Conservation (phyloP, 768 basidiomycete genomes). For the Trichaptum fuscoviolaceum region DNA sequence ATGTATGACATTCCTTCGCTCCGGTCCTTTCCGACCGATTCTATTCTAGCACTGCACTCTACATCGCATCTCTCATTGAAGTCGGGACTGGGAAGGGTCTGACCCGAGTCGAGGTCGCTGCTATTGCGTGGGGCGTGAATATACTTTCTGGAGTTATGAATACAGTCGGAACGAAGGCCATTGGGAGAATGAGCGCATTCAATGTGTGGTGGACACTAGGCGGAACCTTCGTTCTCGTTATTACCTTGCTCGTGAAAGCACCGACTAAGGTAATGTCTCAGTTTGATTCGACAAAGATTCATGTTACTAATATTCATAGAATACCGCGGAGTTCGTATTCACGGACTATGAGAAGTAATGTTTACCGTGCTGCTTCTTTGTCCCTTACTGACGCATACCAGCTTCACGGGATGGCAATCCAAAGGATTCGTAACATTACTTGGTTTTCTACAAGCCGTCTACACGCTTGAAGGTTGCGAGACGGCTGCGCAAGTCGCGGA, state of each 20-base stretch:
- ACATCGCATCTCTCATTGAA: slow-evolving; percentile 48
- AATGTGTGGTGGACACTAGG: slow-evolving; percentile 60
- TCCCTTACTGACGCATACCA: slow-evolving; percentile 14
- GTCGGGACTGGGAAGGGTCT: slow-evolving; percentile 40
- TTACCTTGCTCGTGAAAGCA: slow-evolving; percentile 51
- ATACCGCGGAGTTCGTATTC: slow-evolving; percentile 48
- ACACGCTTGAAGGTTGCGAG: slow-evolving; percentile 57
- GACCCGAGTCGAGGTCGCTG: slow-evolving; percentile 43
- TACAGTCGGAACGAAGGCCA: slow-evolving; percentile 50
- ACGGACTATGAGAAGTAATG: slow-evolving; percentile 49
- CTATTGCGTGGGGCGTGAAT: slow-evolving; percentile 54
- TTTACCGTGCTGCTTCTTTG: background rate
- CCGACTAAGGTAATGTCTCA: slow-evolving; percentile 37
- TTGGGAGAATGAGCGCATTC: slow-evolving; percentile 50
- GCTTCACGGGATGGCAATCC: slow-evolving; percentile 52
- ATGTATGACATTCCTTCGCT: background rate
- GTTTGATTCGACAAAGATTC: background rate
- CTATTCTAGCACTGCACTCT: slow-evolving; percentile 41
- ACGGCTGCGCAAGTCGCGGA: slow-evolving; percentile 62
- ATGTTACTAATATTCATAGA: slow-evolving; percentile 37
- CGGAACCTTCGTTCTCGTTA: slow-evolving; percentile 51
- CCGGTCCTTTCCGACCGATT: background rate
- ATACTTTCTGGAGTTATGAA: slow-evolving; percentile 50
- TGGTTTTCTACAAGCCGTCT: slow-evolving; percentile 53
- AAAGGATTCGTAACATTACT: slow-evolving; percentile 53